These are phyloP conservation scores for Aegle marmelos DNA, from an alignment of 345 rosid genomes.

Conservation along the genomic window DNA sequence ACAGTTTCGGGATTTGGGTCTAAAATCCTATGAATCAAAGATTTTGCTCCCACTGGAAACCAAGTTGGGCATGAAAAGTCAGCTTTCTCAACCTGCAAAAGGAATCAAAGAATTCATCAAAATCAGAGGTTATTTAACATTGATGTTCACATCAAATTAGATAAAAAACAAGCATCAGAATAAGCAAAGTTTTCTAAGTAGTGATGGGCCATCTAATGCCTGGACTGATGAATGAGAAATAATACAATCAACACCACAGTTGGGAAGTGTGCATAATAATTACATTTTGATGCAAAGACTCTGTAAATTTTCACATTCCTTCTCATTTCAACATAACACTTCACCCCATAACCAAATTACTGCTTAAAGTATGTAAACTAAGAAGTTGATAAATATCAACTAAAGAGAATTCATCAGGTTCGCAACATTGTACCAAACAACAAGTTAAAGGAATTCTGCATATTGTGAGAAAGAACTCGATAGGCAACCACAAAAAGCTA, in stretches of 20 bases:
- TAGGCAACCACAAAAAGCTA: constrained; percentile 11
- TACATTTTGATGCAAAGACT: not conserved
- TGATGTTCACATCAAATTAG: not conserved
- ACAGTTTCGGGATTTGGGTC: constrained; percentile 92
- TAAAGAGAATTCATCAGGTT: not conserved
- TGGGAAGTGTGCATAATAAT: not conserved
- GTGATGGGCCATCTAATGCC: not conserved
- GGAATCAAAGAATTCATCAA: not conserved
- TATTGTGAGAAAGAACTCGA: not conserved
- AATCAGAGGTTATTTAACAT: not conserved
- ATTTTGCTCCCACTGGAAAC: constrained; percentile 85
- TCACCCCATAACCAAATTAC: not conserved
- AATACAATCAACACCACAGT: not conserved
- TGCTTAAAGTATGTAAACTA: not conserved
- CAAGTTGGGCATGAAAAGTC: constrained; percentile 86
- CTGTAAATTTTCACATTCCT: not conserved
- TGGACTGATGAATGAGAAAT: not conserved
- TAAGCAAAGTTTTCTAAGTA: not conserved
- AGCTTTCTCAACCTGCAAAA: constrained; percentile 74
- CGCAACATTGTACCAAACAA: not conserved
- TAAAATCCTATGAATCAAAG: constrained; percentile 73
- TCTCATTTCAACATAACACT: not conserved
- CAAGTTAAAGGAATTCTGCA: not conserved
- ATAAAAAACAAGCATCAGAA: constrained; percentile 7
- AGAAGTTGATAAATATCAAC: not conserved